Conservation (phyloP, 2,329 filamentous ascomycete genomes). For the Monilinia aucupariae region DNA sequence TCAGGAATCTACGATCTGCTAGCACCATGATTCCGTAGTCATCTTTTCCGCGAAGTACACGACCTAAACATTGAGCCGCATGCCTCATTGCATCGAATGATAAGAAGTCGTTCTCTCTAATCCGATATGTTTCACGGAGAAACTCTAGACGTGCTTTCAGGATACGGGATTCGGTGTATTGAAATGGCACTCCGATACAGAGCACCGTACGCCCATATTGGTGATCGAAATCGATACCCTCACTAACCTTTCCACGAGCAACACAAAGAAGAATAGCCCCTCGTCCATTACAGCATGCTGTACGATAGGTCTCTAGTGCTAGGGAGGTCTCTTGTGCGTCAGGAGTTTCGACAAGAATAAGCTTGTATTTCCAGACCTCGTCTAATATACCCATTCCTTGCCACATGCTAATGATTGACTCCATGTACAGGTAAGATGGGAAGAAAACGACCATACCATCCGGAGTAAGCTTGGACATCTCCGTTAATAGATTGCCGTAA, state of each 20-base stretch:
- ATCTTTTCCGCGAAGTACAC: conserved; percentile 91
- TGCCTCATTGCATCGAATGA: conserved; percentile 99
- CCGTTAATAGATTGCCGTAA: conserved; percentile 86
- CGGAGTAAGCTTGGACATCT: conserved; percentile 92
- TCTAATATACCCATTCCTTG: conserved; percentile 97
- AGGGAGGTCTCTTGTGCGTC: conserved; percentile 96
- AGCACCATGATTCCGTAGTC: conserved; percentile 99
- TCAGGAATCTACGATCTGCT: conserved; percentile 87
- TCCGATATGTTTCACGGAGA: conserved; percentile 92
- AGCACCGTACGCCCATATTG: conserved; percentile 95
- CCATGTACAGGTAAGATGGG: conserved; percentile 98
- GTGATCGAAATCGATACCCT: conserved; percentile 98
- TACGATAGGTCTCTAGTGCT: conserved; percentile 92
- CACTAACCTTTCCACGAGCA: conserved; percentile 92
- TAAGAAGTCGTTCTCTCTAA: conserved; percentile 93
- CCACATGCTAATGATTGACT: conserved; percentile 98
- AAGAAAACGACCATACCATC: conserved; percentile 99
- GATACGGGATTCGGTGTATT: conserved; percentile 97
- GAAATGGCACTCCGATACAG: conserved; percentile 95
- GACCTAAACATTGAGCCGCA: conserved; percentile 90
- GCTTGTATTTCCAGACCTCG: conserved; percentile 97
- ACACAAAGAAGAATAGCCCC: conserved; percentile 92
- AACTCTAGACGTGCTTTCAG: conserved; percentile 94
- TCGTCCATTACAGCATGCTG: conserved; percentile 93
- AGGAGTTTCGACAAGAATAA: conserved; percentile 95